Conservation (phyloP, 2,329 filamentous ascomycete species). For the Alternaria ventricosa region DNA sequence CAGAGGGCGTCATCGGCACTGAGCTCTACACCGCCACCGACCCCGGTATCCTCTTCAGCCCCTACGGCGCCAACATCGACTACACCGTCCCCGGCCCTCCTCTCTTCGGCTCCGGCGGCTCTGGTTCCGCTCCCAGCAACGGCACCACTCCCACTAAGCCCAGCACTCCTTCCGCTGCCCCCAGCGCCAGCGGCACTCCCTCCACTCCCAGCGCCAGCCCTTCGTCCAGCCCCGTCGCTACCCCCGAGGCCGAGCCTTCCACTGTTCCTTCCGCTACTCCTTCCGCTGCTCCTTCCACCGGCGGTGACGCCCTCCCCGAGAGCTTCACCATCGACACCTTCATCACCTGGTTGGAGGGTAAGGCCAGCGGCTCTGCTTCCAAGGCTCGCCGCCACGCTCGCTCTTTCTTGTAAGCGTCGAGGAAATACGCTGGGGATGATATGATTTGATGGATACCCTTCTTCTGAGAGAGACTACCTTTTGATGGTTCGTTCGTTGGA, state of each 20-base stretch:
- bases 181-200: conserved; percentile 10
- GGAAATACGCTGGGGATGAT: not conserved
- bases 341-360: conserved; percentile 42
- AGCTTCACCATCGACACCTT: conserved; percentile 45
- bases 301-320: conserved; percentile 27
- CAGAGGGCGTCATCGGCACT: conserved; percentile 59
- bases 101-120: conserved; percentile 29
- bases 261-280: conserved; percentile 3
- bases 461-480: not conserved
- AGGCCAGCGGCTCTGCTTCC: conserved; percentile 22
- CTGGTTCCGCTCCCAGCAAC: conserved; percentile 12
- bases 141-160: conserved; percentile 17
- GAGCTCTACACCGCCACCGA: conserved; percentile 54
- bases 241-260: conserved; percentile 4
- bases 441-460: conserved; percentile 3
- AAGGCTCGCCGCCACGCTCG: conserved; percentile 41
- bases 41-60: conserved; percentile 53
- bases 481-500: conserved; percentile 16
- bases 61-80: conserved; percentile 43
- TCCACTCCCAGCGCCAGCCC: conserved; percentile 17
- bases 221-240: conserved; percentile 1
- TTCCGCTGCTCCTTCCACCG: conserved; percentile 20
- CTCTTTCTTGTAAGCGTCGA: conserved; percentile 22
- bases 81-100: conserved; percentile 55
- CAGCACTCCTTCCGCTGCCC: conserved; percentile 15